Evolutionary conservation across 306 rosid genomes (phyloP), one percentile per base, ranked within the genome.

Genomic region (Vigna trinervia): DNA sequence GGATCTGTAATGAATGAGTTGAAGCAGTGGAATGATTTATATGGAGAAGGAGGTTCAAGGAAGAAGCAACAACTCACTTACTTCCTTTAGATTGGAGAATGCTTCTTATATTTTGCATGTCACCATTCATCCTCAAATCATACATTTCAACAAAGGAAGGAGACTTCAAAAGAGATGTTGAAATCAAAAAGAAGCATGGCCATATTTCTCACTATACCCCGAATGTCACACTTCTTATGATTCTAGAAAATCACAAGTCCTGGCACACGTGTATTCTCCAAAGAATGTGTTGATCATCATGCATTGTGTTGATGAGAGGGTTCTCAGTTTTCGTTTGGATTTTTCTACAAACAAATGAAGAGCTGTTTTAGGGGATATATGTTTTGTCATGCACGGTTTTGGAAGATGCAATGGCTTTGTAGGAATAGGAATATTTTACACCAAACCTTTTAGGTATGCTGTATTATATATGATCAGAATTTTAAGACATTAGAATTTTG

Each of bases 1-100:
- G 97, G 97, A 77, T 83, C 97, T 4, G 84, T 89, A 13, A 95
- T 95, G 98, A 81, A 56, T 23, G 97, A 95, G 90, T 85, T 95
- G 84, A 89, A 90, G 85, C 96, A 90, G 67, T 95, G 98, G 98
- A 95, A 95, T 46, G 98, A 92, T 0, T 72, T 89, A 53, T 92
- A 89, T 28, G 98, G 98, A 51, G 98, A 92, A 82, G 98, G 98
- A 3, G 97, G 98, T 82, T 88, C 97, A 73, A 89, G 98, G 81
- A 95, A 95, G 90, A 92, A 89, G 86, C 89, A 95, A 61, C 97
- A 95, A 38, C 92, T 90, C 58, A 92, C 97, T 20, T 95, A 95
- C 77, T 95, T 95, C 89, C 87, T 95, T 32, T 95, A 92, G 82
- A 65, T 30, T 73, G 76, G 71, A 50, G 20, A 63, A 32, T 48